Base-by-base conservation (phyloP, 176 grass and related monocot genomes). In the Triticum urartu region DNA sequence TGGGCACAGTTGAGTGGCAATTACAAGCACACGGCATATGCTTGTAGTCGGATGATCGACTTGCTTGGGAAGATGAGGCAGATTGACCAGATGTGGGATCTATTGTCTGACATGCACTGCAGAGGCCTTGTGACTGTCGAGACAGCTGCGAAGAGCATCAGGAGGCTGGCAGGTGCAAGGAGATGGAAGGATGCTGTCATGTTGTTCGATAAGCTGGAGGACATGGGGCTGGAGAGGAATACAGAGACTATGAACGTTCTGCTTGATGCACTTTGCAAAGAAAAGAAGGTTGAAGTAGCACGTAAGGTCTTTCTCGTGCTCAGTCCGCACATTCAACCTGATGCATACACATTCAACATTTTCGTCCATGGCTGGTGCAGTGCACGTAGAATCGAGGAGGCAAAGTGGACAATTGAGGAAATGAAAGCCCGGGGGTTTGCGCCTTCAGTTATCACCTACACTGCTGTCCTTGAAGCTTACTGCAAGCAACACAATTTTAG, bases 281-380 rank as follows among this genome's bases (percentile, higher is more conserved):
- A 95, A 83, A 95, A 80, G 85, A 92, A 85, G 79, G 79, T 98
- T 3, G 88, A 92, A 21, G 82, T 90, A 81, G 95, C 95, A 25
- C 91, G 68, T 3, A 91, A 93, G 81, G 81, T 80, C 48, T 89
- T 92, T 87, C 17, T 75, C 0, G 81, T 87, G 75, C 84, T 98
- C 72, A 98, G 84, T 83, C 35, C 86, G 4, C 71, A 87, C 78
- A 90, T 98, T n/a, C 21, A 50, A 9, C 83, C 95, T 35, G 75
- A 95, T 87, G 87, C 87, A 20, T 91, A 92, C 75, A 98, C 91
- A 22, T 98, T 90, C 61, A 98, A 98, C 73, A 98, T 98, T 79
- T 93, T 95, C 14, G 80, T 98, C 64, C 92, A 95, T 81, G 95
- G 95, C 8, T 98, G 95, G 95, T 98, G 93, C 85, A 95, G 84